phyloP scores from a whole-genome alignment of 2,329 filamentous ascomycete genomes.

The Trichoderma koningii region DNA sequence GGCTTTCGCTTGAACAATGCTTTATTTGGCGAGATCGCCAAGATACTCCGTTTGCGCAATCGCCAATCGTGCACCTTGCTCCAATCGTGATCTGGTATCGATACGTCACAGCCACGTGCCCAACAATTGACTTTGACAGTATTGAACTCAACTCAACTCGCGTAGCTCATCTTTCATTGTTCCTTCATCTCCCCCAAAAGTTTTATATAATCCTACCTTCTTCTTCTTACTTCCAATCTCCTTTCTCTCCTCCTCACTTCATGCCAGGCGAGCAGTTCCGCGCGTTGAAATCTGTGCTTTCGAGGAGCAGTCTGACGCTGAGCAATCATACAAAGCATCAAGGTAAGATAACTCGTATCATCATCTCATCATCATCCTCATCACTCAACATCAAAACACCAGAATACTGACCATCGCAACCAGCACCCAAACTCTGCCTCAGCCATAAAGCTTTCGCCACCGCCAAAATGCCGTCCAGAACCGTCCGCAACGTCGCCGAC shows the following conservation, averaged over 20 bases:
- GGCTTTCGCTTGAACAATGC: too few species aligned
- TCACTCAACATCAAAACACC: not conserved
- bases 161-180: not conserved
- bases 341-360: too few species aligned
- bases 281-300: too few species aligned
- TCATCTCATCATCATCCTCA: not conserved
- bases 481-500: conserved; percentile 43
- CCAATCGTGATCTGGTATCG: not conserved
- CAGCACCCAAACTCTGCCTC: not conserved
- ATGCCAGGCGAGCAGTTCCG: too few species aligned
- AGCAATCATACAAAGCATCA: too few species aligned
- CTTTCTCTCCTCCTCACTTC: too few species aligned
- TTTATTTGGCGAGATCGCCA: too few species aligned
- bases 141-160: not conserved
- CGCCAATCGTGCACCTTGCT: not conserved
- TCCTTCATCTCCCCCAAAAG: not conserved
- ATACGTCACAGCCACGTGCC: conserved; percentile 1
- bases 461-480: not conserved
- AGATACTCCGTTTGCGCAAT: too few species aligned
- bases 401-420: not conserved
- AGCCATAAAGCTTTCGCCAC: not conserved
- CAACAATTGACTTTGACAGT: not conserved
- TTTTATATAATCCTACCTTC: too few species aligned
- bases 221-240: too few species aligned
- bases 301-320: too few species aligned